Percentiles rank a stretch among this genome's conserved stretches.
Conservation (phyloP, 1,284 basidiomycete species). For the Gomphus bonarii region DNA sequence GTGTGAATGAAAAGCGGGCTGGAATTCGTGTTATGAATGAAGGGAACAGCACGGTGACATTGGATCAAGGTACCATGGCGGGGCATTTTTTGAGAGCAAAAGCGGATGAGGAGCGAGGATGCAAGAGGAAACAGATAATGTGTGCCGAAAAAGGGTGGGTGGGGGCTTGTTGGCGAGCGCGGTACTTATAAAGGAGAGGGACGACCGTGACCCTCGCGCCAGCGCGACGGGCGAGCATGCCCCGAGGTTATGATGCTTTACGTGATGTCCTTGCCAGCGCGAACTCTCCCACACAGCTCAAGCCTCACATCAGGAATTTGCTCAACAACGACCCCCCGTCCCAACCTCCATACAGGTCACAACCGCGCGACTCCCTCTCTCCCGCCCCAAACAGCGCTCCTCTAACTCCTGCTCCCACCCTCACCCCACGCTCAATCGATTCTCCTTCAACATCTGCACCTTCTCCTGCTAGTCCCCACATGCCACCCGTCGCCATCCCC, state of each 20-base stretch:
- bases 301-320: slow-evolving; percentile 7
- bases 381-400: slow-evolving; percentile 13
- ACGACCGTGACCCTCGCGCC: background rate
- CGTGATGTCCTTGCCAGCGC: slow-evolving; percentile 11
- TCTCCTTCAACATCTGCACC: slow-evolving; percentile 16
- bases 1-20: background rate
- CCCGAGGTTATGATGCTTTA: slow-evolving; percentile 12
- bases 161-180: background rate
- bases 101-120: background rate
- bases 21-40: background rate
- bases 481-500: slow-evolving; percentile 27
- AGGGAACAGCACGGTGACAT: background rate
- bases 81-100: background rate
- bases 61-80: background rate
- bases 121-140: background rate
- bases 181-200: background rate
- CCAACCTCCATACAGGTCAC: background rate
- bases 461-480: background rate
- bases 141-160: background rate
- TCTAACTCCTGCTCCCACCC: background rate
- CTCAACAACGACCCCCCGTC: slow-evolving; percentile 2
- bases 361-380: slow-evolving; percentile 17
- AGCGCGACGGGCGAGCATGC: background rate
- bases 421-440: slow-evolving; percentile 12
- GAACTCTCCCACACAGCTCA: slow-evolving; percentile 10